Conservation (phyloP, 75 land plant genomes). For the Adiantum capillusveneris region DNA sequence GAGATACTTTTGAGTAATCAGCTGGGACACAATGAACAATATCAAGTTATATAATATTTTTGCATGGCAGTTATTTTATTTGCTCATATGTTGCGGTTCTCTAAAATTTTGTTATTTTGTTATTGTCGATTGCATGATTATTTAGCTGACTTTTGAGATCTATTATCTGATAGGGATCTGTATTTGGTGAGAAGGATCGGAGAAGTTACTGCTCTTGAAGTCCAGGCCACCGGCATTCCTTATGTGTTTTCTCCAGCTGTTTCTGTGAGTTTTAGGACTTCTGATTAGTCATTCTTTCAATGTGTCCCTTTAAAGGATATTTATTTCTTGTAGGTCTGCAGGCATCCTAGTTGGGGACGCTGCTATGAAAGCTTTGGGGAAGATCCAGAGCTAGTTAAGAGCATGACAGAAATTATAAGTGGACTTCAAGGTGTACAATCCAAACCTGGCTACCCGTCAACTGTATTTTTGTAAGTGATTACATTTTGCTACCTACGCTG, state of each 20-base stretch:
- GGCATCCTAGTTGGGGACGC: constrained; percentile 41
- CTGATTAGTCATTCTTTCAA: too few species aligned
- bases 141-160: too few species aligned
- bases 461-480: not conserved
- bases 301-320: too few species aligned
- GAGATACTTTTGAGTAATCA: too few species aligned
- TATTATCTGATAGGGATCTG: constrained; percentile 19
- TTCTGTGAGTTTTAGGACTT: constrained; percentile 18
- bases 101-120: too few species aligned
- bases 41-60: too few species aligned
- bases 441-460: constrained; percentile 9
- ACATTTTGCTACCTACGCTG: not conserved
- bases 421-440: constrained; percentile 19
- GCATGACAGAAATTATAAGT: constrained; percentile 22
- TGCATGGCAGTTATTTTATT: too few species aligned
- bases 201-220: constrained; percentile 35
- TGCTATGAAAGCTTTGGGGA: constrained; percentile 45
- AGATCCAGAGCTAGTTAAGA: constrained; percentile 26
- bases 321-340: constrained; percentile 16
- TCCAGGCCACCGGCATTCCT: constrained; percentile 65
- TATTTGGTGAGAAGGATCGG: constrained; percentile 23
- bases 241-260: constrained; percentile 38
- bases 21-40: too few species aligned
- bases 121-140: too few species aligned
- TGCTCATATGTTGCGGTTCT: too few species aligned